A percentile compares a stretch with the other conserved stretches of the same genome.
phyloP scores from a whole-genome alignment of 345 rosid genomes.

The Gossypium sturtianum region DNA sequence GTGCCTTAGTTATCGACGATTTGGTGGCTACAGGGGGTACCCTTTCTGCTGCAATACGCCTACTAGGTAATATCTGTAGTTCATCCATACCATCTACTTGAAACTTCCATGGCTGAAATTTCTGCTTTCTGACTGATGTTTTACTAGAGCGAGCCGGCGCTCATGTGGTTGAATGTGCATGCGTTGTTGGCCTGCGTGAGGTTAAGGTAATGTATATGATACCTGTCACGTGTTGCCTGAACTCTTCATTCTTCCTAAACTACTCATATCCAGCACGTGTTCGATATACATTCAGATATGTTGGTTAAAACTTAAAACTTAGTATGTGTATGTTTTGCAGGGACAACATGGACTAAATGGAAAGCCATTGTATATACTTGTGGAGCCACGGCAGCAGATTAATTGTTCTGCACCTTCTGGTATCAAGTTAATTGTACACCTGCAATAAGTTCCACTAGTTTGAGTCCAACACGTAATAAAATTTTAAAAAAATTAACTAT shows the following conservation, averaged over 20 bases:
- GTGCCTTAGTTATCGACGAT: constrained; percentile 68
- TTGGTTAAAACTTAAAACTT: neutral
- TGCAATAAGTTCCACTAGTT: neutral
- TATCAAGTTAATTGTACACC: neutral
- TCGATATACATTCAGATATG: neutral
- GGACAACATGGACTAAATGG: constrained; percentile 67
- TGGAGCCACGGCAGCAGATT: constrained; percentile 54
- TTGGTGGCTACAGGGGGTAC: constrained; percentile 91
- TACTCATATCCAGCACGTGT: neutral
- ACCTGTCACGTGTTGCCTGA: neutral
- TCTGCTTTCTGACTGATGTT: neutral
- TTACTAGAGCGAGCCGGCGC: constrained; percentile 56
- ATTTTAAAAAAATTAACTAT: no score
- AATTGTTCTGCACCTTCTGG: constrained; percentile 8
- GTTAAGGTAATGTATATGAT: constrained; percentile 35
- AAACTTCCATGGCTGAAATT: neutral
- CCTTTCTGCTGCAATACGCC: constrained; percentile 70
- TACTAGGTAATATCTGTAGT: constrained; percentile 42
- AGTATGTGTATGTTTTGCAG: constrained; percentile 23
- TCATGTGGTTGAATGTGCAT: constrained; percentile 66
- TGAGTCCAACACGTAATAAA: no score
- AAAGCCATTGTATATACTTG: constrained; percentile 63
- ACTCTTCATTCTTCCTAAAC: neutral
- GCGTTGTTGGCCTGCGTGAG: constrained; percentile 77
- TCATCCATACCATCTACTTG: neutral